Base-by-base conservation (phyloP, 2,329 filamentous ascomycete genomes). In the Lachnum nothofagi region DNA sequence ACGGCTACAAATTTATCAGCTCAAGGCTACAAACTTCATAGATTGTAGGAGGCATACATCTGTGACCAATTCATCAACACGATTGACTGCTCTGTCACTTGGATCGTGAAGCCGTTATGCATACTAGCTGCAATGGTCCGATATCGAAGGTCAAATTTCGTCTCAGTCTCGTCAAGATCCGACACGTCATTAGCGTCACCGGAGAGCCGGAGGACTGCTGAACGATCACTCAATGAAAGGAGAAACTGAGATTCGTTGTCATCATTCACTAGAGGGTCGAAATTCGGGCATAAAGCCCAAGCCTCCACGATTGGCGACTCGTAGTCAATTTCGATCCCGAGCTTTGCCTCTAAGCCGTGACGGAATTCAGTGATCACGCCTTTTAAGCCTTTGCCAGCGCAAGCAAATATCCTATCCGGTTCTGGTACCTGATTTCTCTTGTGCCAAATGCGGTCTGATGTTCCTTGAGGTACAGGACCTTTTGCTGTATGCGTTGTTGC, bases 301-400 rank as follows among this genome's bases (percentile, higher is more conserved):
- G 72, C 74, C 41, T 74, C 69, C 43, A 71, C 74, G 25, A 80
- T 71, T 2, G 72, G 69, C 5, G 69, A 68, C 6, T 67, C 68
- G 37, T 72, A 75, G 19, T 78, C 74, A 9, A 82, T 68, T 19
- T 81, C 76, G 4, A 80, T 60, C 1, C 78, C 80, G 55, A 88
- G 79, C 48, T 77, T 80, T 16, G 85, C 87, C 60, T 86, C 80
- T 23, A 88, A 68, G 3, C 88, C 87, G 64, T 81, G 74, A 53
- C 85, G 78, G 53, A 88, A 73, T 60, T 91, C 85, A 3, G 80
- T 79, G 20, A 91, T 70, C 6, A 77, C 76, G 8, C 85, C 85
- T 24, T 74, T 76, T 1, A 70, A 67, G 0, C 82, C 82, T 56
- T 79, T 79, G 0, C 85, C 82, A 17, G 82, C 83, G 37, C 82